Evolutionary conservation across 2,329 filamentous ascomycete genomes (phyloP), one percentile per base, ranked within the genome.

Genomic region (Diaporthe vexans): DNA sequence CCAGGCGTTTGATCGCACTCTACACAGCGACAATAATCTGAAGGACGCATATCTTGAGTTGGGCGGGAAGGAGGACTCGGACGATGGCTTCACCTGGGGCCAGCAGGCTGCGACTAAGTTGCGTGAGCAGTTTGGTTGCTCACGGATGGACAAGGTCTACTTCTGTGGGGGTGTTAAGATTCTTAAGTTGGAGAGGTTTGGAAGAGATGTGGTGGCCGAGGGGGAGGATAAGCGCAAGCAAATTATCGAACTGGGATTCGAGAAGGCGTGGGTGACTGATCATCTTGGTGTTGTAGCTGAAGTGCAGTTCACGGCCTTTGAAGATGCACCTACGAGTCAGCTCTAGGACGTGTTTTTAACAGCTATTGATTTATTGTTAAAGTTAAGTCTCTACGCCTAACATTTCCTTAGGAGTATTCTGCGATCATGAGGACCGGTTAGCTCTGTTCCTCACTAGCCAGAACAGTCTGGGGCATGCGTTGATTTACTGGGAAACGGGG

Each of bases 81-180:
- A 87, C 3, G 83, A 85, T 13, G 88, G 88, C 0, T 89, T 86
- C 77, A 91, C 89, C 0, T 91, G 89, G 89, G 89, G 90, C 0
- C 86, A 90, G 76, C 89, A 91, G 81, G 85, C 84, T 3, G 78
- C 83, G 3, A 81, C 82, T 2, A 79, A 75, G 61, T 76, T 85
- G 70, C 82, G 85, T 33, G 79, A 85, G 52, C 81, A 78, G 73
- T 90, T 87, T 79, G 88, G 88, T 0, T 86, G 84, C 71, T 85
- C 82, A 46, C 82, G 89, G 8, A 88, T 90, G 88, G 89, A 91
- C 72, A 98, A 91, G 80, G 82, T 90, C 13, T 81, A 86, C 37
- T 88, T 84, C 77, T 84, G 83, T 56, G 88, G 88, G 1, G 74
- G 72, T 43, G 51, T 73, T 15, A 75, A 73, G 75, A 71, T 82